Percentiles rank a stretch among this genome's conserved stretches.
Evolutionary conservation across 75 land plant genomes (phyloP).

Genomic region (Picea sitchensis): DNA sequence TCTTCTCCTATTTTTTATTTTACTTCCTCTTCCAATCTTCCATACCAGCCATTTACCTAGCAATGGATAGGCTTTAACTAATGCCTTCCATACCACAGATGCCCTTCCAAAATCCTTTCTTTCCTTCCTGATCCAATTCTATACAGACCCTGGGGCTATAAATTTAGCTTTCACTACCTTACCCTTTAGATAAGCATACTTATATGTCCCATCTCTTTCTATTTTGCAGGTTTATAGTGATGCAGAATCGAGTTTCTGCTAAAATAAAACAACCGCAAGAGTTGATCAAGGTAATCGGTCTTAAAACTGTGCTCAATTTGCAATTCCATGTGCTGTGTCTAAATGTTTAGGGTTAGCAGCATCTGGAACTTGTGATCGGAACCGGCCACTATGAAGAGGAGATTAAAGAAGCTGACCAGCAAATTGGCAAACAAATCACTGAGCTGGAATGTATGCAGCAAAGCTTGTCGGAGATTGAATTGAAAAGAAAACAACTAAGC

Average conservation of each 20-base stretch:
- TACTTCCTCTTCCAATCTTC: too few species aligned
- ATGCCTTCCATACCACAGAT: too few species aligned
- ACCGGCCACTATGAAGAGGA: slow-evolving; percentile 11
- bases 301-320: not conserved
- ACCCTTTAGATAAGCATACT: not conserved
- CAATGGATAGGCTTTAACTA: too few species aligned
- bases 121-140: too few species aligned
- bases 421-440: not conserved
- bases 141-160: too few species aligned
- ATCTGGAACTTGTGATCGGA: slow-evolving; percentile 9
- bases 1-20: too few species aligned
- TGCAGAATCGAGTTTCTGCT: slow-evolving; percentile 12
- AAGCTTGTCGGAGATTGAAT: slow-evolving; percentile 1
- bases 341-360: not conserved
- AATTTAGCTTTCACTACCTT: too few species aligned
- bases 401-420: slow-evolving; percentile 8
- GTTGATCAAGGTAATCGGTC: not conserved
- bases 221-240: slow-evolving; percentile 11
- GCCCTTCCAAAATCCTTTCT: too few species aligned
- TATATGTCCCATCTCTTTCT: not conserved
- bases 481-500: slow-evolving; percentile 9
- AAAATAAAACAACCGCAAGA: slow-evolving; percentile 12
- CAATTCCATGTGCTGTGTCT: not conserved
- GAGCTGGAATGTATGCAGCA: slow-evolving; percentile 7
- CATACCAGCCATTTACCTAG: too few species aligned